Conservation (phyloP, 1,284 basidiomycete species). For the Cryptococcus maquisensis region DNA sequence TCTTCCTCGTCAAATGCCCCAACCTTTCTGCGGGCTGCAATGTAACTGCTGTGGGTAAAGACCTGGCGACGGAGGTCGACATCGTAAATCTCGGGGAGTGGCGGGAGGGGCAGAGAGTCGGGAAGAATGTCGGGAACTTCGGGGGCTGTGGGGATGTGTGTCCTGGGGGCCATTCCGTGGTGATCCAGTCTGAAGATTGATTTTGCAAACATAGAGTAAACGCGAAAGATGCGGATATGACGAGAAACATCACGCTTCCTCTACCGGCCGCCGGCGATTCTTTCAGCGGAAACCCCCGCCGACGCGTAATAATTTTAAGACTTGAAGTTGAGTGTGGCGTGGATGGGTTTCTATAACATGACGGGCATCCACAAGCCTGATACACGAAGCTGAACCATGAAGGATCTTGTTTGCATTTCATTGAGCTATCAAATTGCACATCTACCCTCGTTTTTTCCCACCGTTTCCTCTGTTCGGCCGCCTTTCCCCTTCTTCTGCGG, state of each 20-base stretch:
- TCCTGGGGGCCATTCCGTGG: neutral
- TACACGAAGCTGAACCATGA: too few relatives aligned
- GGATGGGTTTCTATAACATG: too few relatives aligned
- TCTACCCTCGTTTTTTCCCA: too few relatives aligned
- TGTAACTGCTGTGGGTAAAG: constrained; percentile 30
- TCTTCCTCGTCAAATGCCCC: constrained; percentile 6
- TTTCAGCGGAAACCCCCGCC: too few relatives aligned
- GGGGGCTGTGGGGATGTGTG: neutral
- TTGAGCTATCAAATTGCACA: too few relatives aligned
- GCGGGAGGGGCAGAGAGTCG: constrained; percentile 18
- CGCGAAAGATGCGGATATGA: neutral
- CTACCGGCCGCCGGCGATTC: neutral
- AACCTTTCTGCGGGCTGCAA: constrained; percentile 5
- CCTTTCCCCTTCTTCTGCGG: too few relatives aligned
- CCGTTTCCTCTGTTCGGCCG: too few relatives aligned
- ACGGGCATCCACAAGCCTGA: too few relatives aligned
- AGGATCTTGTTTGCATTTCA: too few relatives aligned
- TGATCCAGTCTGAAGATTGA: too few relatives aligned
- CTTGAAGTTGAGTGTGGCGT: too few relatives aligned
- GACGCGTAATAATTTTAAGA: too few relatives aligned
- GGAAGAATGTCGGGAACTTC: constrained; percentile 3
- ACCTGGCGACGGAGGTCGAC: constrained; percentile 16
- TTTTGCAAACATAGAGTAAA: neutral
- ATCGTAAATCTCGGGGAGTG: constrained; percentile 28
- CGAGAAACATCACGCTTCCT: neutral